A percentile compares a stretch with the other conserved stretches of the same genome.
These are phyloP conservation scores for Cryptosporidium baileyi DNA, from an alignment of 169 alveolate genomes.

Conservation along the genomic window DNA sequence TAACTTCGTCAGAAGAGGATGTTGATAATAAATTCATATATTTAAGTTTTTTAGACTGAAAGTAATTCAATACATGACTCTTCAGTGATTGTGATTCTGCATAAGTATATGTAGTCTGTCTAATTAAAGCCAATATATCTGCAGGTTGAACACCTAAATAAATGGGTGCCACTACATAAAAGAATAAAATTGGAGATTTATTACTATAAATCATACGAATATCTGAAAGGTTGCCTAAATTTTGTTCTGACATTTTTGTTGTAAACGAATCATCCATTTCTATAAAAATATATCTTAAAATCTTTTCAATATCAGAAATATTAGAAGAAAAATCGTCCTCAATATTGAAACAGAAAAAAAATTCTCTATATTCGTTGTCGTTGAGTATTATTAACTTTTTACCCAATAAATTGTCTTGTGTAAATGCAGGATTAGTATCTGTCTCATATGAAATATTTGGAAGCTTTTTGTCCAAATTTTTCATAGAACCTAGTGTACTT, in stretches of 20 bases:
- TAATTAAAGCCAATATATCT: conserved; percentile 11
- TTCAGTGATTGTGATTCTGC: conserved; percentile 39
- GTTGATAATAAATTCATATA: background rate
- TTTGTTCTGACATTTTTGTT: background rate
- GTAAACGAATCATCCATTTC: background rate
- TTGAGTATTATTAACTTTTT: conserved; percentile 5
- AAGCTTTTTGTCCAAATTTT: background rate
- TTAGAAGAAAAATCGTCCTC: conserved; percentile 4
- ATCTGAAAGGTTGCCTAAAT: background rate
- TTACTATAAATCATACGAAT: background rate
- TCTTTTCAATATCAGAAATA: background rate
- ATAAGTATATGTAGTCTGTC: conserved; percentile 26
- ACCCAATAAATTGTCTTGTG: conserved; percentile 36
- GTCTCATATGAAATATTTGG: background rate
- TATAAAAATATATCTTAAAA: background rate
- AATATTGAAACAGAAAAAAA: conserved; percentile 25
- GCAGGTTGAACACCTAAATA: background rate
- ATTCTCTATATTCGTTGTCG: background rate
- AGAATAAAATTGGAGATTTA: conserved; percentile 1
- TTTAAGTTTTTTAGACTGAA: background rate
- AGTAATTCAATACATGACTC: conserved; percentile 14
- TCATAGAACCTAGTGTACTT: background rate
- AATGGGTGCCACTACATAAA: background rate
- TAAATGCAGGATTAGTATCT: background rate
- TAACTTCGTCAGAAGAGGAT: conserved; percentile 4